Evolutionary conservation across 2,329 filamentous ascomycete species (phyloP), one percentile per base, ranked within the genome.

Genomic region (Shiraia bambusicola): DNA sequence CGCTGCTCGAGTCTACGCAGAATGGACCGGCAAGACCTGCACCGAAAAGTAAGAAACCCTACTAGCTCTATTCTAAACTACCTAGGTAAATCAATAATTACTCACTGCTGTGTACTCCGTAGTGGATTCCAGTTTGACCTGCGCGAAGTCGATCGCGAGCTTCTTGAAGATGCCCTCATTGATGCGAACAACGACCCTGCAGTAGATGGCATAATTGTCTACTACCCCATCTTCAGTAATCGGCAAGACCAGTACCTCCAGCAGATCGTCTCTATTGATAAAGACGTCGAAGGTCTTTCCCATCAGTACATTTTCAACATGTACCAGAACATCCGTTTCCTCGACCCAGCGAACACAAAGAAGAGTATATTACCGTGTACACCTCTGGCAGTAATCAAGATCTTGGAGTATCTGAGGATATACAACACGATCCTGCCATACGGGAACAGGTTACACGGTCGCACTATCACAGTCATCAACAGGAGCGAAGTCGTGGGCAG

Each of bases 271-370:
- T 84, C 88, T 42, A 79, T 95, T 30, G 74, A 80, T 69, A 97
- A 98, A 72, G 93, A 98, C 63, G 92, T 98, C 54, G 93, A 98
- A 71, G 93, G 93, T 26, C 82, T 98, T 44, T 89, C 86, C 58
- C 92, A 96, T 72, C 85, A 84, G 65, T 91, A 97, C 73, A 86
- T 97, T 64, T 91, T 92, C 81, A 98, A 98, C 79, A 96, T 98
- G 91, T 98, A 97, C 74, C 88, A 96, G 76, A 98, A 98, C 74
- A 82, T 95, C 60, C 88, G 93, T 53, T 97, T 91, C 75, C 78
- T 98, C 42, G 93, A 98, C 71, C 85, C 86, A 4, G 70, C 77
- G 30, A 87, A 89, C 69, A 77, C 76, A 44, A 87, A 88, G 69
- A 97, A 98, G 76, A 94, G 86, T 34, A 88, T 97, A 54, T 76